Base-by-base conservation (phyloP, 345 rosid genomes). In the Moricandia moricandioides region DNA sequence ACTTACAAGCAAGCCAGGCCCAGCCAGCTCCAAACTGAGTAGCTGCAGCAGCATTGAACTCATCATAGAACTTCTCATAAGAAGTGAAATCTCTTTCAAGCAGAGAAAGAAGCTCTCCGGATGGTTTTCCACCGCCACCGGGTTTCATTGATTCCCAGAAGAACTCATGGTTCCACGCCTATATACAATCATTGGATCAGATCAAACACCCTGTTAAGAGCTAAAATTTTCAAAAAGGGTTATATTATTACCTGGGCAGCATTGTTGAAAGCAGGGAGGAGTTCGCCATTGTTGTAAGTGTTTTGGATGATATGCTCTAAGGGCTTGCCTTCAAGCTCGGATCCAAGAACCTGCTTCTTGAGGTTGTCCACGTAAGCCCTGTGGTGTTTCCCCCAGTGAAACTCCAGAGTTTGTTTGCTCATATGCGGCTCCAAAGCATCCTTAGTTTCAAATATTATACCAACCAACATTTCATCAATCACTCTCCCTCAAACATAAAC, bases 121-220 rank as follows among this genome's bases (percentile, higher is more conserved):
- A 74, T 52, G 98, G 97, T 82, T 84, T 88, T 80, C 98, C 96
- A 37, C 98, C 97, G 43, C 97, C 96, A 30, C 82, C 83, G 5
- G 98, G 98, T 81, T 84, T 89, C 93, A 91, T 94, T 35, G 96
- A 91, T 67, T 90, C 95, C 98, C 96, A 94, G 74, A 94, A 91
- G 72, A 94, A 94, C 13, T 91, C 91, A 56, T 94, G 97, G 86
- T 94, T 91, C 98, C 95, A 94, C 16, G 91, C 92, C 97, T 94
- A 35, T 35, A 61, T 43, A 71, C 29, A 39, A 2, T 27, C 29
- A 47, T 3, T 24, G 12, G 8, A 65, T 72, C 14, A 71, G 63
- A 54, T 16, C 77, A 74, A 47, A 64, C 52, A 65, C 9, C 3
- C 39, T 67, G n/a, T 10, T 24, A 14, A 16, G 13, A 49, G 21